Evolutionary conservation across 2,329 filamentous ascomycete genomes (phyloP).

Genomic region (Pyrenophora seminiperda): DNA sequence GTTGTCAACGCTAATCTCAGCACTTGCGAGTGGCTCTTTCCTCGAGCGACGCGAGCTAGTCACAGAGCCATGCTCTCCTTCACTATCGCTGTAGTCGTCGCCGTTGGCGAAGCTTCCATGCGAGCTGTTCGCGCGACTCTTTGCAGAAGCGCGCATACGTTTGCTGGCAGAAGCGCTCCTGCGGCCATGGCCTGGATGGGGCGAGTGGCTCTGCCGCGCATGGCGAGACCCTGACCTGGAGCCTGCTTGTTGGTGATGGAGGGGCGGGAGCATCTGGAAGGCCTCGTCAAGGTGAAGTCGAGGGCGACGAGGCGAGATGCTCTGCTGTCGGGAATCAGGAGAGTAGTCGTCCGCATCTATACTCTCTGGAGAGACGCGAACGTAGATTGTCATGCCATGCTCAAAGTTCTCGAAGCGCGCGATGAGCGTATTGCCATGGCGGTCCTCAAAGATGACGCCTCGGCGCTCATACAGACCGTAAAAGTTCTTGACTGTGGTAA

Average conservation of each 20-base stretch:
- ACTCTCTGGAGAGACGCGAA: slow-evolving; percentile 73
- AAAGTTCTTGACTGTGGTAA: slow-evolving; percentile 98
- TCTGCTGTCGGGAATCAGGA: slow-evolving; percentile 55
- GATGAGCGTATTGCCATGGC: slow-evolving; percentile 86
- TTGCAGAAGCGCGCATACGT: slow-evolving; percentile 68
- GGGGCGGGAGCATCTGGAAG: slow-evolving; percentile 66
- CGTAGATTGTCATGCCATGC: slow-evolving; percentile 91
- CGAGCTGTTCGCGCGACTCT: slow-evolving; percentile 68
- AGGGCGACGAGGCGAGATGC: slow-evolving; percentile 56
- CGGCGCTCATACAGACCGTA: slow-evolving; percentile 87
- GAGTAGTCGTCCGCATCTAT: slow-evolving; percentile 55
- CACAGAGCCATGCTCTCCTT: slow-evolving; percentile 76
- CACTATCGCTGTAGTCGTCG: slow-evolving; percentile 85
- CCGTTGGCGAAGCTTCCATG: slow-evolving; percentile 58
- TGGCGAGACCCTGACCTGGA: slow-evolving; percentile 71
- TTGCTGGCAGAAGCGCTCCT: slow-evolving; percentile 80
- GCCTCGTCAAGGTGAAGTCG: slow-evolving; percentile 66
- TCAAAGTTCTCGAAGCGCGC: slow-evolving; percentile 94
- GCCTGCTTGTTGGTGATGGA: slow-evolving; percentile 65
- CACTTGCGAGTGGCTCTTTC: slow-evolving; percentile 85
- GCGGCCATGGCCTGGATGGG: slow-evolving; percentile 67
- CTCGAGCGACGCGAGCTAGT: slow-evolving; percentile 74
- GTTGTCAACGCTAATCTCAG: slow-evolving; percentile 97
- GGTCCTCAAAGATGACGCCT: slow-evolving; percentile 94
- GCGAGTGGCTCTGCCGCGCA: slow-evolving; percentile 79